Evolutionary conservation across 1,284 basidiomycete species (phyloP).

Genomic region (Kwoniella shivajii): DNA sequence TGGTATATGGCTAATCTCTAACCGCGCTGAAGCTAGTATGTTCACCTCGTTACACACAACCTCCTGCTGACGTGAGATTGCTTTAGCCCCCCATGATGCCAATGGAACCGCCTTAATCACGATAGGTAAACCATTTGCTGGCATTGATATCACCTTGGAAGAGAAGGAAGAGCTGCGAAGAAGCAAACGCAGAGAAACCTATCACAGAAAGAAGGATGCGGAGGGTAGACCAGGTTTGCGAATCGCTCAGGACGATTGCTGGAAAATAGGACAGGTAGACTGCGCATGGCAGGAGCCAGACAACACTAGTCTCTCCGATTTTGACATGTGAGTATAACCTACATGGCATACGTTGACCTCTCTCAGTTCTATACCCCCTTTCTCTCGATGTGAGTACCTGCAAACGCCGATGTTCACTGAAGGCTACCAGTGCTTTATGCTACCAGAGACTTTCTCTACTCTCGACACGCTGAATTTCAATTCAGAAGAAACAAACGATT

Average conservation of each 20-base stretch:
- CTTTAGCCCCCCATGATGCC: slow-evolving; percentile 1
- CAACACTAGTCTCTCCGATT: slow-evolving; percentile 21
- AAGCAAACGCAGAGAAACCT: slow-evolving; percentile 1
- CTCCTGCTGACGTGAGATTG: background rate
- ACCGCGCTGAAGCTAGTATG: too few relatives aligned
- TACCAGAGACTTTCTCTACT: slow-evolving; percentile 34
- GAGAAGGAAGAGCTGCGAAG: slow-evolving; percentile 6
- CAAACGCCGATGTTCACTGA: background rate
- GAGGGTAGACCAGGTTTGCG: slow-evolving; percentile 6
- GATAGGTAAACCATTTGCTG: slow-evolving; percentile 9
- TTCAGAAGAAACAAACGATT: slow-evolving; percentile 25
- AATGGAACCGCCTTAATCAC: slow-evolving; percentile 1
- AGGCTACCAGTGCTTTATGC: slow-evolving; percentile 35
- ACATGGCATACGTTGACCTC: background rate
- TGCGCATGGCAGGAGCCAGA: slow-evolving; percentile 35
- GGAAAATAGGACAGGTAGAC: slow-evolving; percentile 32
- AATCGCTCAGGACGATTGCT: slow-evolving; percentile 26
- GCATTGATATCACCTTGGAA: slow-evolving; percentile 7
- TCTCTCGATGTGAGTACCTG: slow-evolving; percentile 32
- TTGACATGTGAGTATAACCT: slow-evolving; percentile 27
- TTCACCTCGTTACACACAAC: too few relatives aligned
- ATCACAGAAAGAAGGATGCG: background rate
- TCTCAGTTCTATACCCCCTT: slow-evolving; percentile 28
- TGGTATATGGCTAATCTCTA: background rate
- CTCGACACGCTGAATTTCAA: slow-evolving; percentile 32